Percentiles rank a stretch among this genome's conserved stretches.
Conservation (phyloP, 2,329 filamentous ascomycete genomes). For the Ilyonectria robusta region DNA sequence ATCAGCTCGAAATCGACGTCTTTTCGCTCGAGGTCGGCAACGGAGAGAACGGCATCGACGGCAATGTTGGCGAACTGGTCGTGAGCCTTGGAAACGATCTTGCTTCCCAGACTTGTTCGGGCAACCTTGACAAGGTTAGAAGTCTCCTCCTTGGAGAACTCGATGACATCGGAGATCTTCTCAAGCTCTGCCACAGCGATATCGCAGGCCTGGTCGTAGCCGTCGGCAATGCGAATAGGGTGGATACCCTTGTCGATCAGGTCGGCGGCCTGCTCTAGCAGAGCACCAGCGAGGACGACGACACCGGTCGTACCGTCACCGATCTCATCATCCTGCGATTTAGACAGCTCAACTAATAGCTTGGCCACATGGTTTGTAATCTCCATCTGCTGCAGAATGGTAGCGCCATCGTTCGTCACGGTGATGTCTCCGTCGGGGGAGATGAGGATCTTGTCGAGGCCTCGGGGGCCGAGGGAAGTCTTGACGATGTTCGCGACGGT, state of each 20-base stretch:
- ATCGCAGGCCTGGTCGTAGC: slow-evolving; percentile 97
- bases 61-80: slow-evolving; percentile 98
- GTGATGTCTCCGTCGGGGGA: slow-evolving; percentile 99
- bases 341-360: slow-evolving; percentile 95
- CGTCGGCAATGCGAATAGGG: slow-evolving; percentile 97
- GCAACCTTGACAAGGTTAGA: slow-evolving; percentile 94
- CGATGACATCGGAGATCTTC: slow-evolving; percentile 90
- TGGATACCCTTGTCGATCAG: slow-evolving; percentile 99
- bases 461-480: slow-evolving; percentile 94
- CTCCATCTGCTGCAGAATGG: slow-evolving; percentile 98
- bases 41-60: slow-evolving; percentile 95
- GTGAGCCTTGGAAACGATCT: slow-evolving; percentile 99
- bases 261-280: slow-evolving; percentile 96
- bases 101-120: slow-evolving; percentile 95
- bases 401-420: slow-evolving; percentile 98
- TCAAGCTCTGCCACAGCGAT: slow-evolving; percentile 95
- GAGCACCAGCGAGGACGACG: slow-evolving; percentile 92
- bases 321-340: slow-evolving; percentile 99
- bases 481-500: slow-evolving; percentile 98
- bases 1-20: slow-evolving; percentile 99
- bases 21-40: slow-evolving; percentile 94
- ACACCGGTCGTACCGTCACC: slow-evolving; percentile 98
- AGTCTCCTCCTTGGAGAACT: slow-evolving; percentile 85
- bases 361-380: slow-evolving; percentile 99
- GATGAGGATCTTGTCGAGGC: slow-evolving; percentile 98